A percentile compares a stretch with the other conserved stretches of the same genome.
phyloP scores from a whole-genome alignment of 306 rosid genomes.

The Crotalaria pallida region DNA sequence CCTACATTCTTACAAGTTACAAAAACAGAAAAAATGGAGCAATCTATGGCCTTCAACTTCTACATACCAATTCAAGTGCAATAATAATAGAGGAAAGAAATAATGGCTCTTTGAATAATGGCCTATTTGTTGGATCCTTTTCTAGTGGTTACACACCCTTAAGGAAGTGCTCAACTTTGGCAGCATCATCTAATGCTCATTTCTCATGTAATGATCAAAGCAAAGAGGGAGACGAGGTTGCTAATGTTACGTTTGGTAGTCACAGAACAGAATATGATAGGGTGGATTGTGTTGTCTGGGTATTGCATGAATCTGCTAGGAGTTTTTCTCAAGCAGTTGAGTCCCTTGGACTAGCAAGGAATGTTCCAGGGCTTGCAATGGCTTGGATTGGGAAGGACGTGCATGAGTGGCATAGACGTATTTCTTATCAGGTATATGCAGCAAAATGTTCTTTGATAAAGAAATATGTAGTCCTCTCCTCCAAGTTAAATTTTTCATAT shows the following conservation, averaged over 20 bases:
- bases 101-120: conserved; percentile 19
- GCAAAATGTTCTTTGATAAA: background rate
- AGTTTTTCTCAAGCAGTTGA: conserved; percentile 55
- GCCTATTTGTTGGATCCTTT: conserved; percentile 21
- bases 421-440: conserved; percentile 49
- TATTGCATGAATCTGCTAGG: conserved; percentile 57
- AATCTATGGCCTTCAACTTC: conserved; percentile 13
- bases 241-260: conserved; percentile 11
- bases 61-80: conserved; percentile 17
- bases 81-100: conserved; percentile 36
- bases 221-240: conserved; percentile 23
- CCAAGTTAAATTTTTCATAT: no score
- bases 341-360: conserved; percentile 44
- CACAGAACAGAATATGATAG: conserved; percentile 34
- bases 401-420: conserved; percentile 49
- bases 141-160: conserved; percentile 27
- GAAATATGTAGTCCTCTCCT: background rate
- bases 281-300: conserved; percentile 47
- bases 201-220: conserved; percentile 24
- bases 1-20: no score
- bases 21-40: conserved; percentile 24
- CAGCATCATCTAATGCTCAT: conserved; percentile 25
- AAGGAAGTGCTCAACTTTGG: conserved; percentile 27
- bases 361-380: conserved; percentile 57
- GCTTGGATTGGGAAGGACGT: conserved; percentile 79